Base-by-base conservation (phyloP, 495 filamentous ascomycete species). In the Neurospora sp. region DNA sequence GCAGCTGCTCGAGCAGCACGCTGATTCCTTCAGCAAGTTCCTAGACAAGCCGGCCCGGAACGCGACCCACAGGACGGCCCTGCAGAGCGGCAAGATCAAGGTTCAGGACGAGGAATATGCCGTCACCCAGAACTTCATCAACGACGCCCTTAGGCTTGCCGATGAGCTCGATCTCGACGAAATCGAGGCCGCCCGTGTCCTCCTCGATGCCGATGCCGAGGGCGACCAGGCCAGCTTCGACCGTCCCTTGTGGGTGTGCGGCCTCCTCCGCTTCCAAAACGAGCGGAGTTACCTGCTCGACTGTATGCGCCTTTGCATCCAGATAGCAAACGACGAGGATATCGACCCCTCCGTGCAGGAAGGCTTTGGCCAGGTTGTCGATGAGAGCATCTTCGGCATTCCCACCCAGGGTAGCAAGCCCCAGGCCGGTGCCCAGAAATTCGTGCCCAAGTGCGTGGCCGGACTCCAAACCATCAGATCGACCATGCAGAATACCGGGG, bases 161-260 rank as follows among this genome's bases (percentile, higher is more conserved):
- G 95, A 98, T 82, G 90, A 90, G 35, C 85, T 98, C 70, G 88
- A 97, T 75, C 85, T 99, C 38, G 95, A 99, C 81, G 96, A 99
- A 81, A 75, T 97, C 69, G 85, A 94, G 78, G 91, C 96, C 27
- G 92, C 94, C 8, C 80, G 85, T 68, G 83, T 97, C 35, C 88
- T 95, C 72, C 80, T 96, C 20, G 86, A 87, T 46, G 88, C 91
- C 10, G 86, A 91, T 76, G 85, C 91, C 8, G 87, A 92, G 77
- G 84, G 88, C 68, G 89, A 92, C 74, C 83, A 88, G 11, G 84
- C 88, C 68, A 75, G 84, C 18, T 84, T 93, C 37, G 92, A 92
- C 72, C 87, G 93, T 39, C 82, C 93, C 31, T 84, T 89, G 74
- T 83, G 91, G 48, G 89, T 91, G 74, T 88, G 89, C 70, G 92